Conservation (phyloP, 441 rosid species). For the Corymbia citriodora region DNA sequence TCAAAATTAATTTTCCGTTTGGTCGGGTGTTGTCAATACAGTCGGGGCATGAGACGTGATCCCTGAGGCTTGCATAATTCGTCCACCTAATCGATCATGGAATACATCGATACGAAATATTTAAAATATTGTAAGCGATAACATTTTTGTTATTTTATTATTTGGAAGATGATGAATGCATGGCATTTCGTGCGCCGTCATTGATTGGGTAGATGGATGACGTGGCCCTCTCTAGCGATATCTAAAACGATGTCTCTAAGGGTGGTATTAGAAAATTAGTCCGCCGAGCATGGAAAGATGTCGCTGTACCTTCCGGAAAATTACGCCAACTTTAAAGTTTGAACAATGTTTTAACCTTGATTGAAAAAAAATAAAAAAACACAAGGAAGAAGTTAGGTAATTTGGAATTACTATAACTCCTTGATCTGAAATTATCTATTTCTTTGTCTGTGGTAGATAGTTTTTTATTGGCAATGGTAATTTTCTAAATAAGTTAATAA, state of each 20-base stretch:
- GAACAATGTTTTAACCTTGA: background rate
- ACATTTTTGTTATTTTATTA: background rate
- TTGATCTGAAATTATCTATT: background rate
- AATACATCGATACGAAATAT: background rate
- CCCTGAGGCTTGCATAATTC: background rate
- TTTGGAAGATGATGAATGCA: background rate
- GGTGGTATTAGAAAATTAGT: background rate
- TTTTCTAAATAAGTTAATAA: background rate
- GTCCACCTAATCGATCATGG: background rate
- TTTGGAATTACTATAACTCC: background rate
- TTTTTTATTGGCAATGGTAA: background rate
- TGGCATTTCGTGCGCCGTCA: background rate
- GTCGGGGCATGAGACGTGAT: fast-evolving
- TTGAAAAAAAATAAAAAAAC: background rate
- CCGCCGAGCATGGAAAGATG: background rate
- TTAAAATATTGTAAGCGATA: background rate
- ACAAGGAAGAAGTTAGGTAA: no score
- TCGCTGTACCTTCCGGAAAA: background rate
- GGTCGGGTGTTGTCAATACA: background rate
- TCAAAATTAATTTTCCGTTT: background rate
- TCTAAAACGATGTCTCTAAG: background rate
- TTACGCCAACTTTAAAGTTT: background rate
- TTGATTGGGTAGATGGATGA: background rate
- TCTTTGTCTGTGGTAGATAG: background rate
- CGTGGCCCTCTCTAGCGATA: background rate